phyloP scores from a whole-genome alignment of 345 rosid genomes.

The Ceriops zippeliana region DNA sequence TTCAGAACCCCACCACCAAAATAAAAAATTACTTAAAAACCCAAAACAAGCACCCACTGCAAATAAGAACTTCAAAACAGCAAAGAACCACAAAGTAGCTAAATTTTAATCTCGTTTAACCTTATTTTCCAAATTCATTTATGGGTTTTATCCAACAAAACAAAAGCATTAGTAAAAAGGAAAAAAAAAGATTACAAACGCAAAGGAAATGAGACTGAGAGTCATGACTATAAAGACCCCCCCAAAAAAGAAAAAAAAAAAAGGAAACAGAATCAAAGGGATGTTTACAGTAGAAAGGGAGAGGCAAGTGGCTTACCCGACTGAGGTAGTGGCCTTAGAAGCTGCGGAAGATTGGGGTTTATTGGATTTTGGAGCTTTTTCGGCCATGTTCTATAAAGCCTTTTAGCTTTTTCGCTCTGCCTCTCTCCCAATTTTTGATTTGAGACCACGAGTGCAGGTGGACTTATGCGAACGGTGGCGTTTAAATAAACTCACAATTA shows the following conservation, averaged over 20 bases:
- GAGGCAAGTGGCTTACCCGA: conserved; percentile 1
- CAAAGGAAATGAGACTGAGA: too few species aligned
- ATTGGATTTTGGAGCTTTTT: conserved; percentile 29
- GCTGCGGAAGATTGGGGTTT: conserved; percentile 22
- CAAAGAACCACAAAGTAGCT: background rate
- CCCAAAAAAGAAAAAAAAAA: background rate
- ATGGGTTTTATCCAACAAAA: background rate
- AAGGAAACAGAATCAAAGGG: background rate
- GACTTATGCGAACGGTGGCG: too few species aligned
- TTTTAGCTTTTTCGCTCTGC: too few species aligned
- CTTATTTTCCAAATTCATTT: background rate
- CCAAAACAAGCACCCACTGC: too few species aligned
- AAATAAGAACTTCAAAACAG: background rate
- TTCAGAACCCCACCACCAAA: too few species aligned
- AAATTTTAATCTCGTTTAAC: background rate
- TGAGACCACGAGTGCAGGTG: too few species aligned
- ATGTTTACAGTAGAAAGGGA: background rate
- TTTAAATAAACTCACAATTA: too few species aligned
- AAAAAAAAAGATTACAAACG: too few species aligned
- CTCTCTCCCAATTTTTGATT: too few species aligned
- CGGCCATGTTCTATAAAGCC: conserved; percentile 31
- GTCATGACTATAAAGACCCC: too few species aligned
- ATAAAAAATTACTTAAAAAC: too few species aligned
- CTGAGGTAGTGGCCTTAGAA: conserved; percentile 8
- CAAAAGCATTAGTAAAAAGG: background rate